Percentiles rank a stretch among this genome's conserved stretches.
These are phyloP conservation scores for California macrophylla DNA, from an alignment of 441 rosid species.

Conservation along the genomic window DNA sequence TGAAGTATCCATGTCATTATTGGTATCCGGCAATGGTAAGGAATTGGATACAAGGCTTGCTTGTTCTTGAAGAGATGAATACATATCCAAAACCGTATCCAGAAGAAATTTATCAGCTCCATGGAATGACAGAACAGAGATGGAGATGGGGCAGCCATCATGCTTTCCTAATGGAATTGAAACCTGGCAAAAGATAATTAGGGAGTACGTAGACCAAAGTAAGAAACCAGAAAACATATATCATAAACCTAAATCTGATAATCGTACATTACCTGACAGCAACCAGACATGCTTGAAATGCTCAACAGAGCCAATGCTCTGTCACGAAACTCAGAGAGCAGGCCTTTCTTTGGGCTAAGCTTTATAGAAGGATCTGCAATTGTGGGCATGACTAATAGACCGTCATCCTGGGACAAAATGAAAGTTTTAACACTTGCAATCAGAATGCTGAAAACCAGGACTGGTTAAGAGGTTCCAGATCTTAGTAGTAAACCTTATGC, in stretches of 20 bases:
- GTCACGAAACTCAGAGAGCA: conserved; percentile 44
- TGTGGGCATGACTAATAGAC: conserved; percentile 72
- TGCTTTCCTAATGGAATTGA: conserved; percentile 67
- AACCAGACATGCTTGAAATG: conserved; percentile 88
- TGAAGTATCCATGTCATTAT: conserved; percentile 55
- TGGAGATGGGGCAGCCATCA: conserved; percentile 52
- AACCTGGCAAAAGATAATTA: conserved; percentile 39
- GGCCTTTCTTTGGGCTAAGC: conserved; percentile 48
- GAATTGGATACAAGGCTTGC: conserved; percentile 46
- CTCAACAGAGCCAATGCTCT: conserved; percentile 49
- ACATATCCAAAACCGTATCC: conserved; percentile 67
- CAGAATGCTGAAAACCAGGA: background rate
- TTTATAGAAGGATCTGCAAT: conserved; percentile 58
- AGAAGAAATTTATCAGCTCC: conserved; percentile 92
- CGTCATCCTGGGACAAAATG: conserved; percentile 52
- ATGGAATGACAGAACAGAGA: conserved; percentile 66
- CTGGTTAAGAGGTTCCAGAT: background rate
- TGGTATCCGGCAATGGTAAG: conserved; percentile 34
- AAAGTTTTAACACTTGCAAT: background rate
- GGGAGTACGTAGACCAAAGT: conserved; percentile 5
- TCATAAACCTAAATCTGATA: conserved; percentile 13
- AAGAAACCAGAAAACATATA: background rate
- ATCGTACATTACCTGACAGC: conserved; percentile 61
- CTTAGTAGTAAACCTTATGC: background rate
- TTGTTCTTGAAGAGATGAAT: conserved; percentile 72